Base-by-base conservation (phyloP, 2,329 filamentous ascomycete species). In the Orbilia brochopaga region DNA sequence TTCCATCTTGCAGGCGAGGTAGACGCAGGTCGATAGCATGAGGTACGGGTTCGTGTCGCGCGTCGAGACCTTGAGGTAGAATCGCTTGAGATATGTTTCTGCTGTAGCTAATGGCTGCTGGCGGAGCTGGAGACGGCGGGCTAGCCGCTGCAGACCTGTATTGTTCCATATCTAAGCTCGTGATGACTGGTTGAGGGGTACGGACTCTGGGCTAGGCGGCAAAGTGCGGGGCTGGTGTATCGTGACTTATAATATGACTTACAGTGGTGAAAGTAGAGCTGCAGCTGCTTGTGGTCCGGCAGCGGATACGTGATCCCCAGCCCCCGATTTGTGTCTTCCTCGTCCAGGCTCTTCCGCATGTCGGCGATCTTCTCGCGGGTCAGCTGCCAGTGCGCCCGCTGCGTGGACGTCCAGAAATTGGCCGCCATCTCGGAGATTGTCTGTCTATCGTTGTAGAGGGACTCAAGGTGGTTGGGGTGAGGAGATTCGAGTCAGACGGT, bases 1-100 rank as follows among this genome's bases (percentile, higher is more conserved):
- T 79, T 99, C 94, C 87, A 96, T 96, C 81, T 99, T 99, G 82
- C 92, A 96, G 19, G 94, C 92, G 37, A 99, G 83, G 79, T 99
- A 99, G 72, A 97, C 85, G 3, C 93, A 90, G 0, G 94, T 97
- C n/a, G 92, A 89, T 74, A 96, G 85, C 67, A 97, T 87, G 37
- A 97, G 87, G 78, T 96, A 96, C 2, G 93, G 92, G 77, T 97
- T 99, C 53, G 92, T 96, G 74, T 89, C 87, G 65, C 93, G 89
- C 74, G 97, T 92, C 78, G 96, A 92, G 76, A 96, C 90, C 76
- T 90, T 91, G 51, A 87, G 87, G 80, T 96, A 97, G 83, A 96
- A 97, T 69, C 94, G 87, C 77, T 95, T 93, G 76, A 97, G 85
- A 81, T 97, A 99, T 75, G 97, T 85, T 78, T 97, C 92, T 17